Evolutionary conservation across 805 yeast genomes (phyloP).

Genomic region (Candida corydali): DNA sequence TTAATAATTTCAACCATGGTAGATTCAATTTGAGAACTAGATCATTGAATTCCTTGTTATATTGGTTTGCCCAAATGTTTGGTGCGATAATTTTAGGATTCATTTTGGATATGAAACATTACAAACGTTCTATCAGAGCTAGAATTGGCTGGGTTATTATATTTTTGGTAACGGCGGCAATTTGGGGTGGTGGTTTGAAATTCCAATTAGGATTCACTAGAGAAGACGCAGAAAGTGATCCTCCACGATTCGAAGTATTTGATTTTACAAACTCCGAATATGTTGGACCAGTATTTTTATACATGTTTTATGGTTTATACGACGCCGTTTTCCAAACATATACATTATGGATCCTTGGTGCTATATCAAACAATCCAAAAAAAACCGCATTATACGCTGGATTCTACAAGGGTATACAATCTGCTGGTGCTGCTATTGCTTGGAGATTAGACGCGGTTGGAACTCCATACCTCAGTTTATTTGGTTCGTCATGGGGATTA

Average conservation of each 20-base stretch:
- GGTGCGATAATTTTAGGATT: slow-evolving; percentile 51
- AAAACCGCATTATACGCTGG: slow-evolving; percentile 56
- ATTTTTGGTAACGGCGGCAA: slow-evolving; percentile 37
- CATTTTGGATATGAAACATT: slow-evolving; percentile 41
- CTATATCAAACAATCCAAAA: slow-evolving; percentile 54
- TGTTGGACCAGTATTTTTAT: slow-evolving; percentile 58
- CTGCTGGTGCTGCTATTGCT: slow-evolving; percentile 59
- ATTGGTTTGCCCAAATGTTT: slow-evolving; percentile 58
- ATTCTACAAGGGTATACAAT: slow-evolving; percentile 59
- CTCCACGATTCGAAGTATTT: slow-evolving; percentile 22
- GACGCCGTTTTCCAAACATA: slow-evolving; percentile 61
- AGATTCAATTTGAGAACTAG: slow-evolving; percentile 57
- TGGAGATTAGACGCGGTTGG: slow-evolving; percentile 52
- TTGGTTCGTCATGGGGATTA: slow-evolving; percentile 51
- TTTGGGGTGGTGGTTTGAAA: slow-evolving; percentile 59
- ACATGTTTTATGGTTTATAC: slow-evolving; percentile 56
- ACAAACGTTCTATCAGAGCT: slow-evolving; percentile 44
- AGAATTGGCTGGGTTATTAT: slow-evolving; percentile 40
- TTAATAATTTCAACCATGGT: slow-evolving; percentile 52
- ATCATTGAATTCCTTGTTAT: slow-evolving; percentile 56
- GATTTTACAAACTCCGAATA: slow-evolving; percentile 46
- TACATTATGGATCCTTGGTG: slow-evolving; percentile 56
- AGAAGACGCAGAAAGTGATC: slow-evolving; percentile 21
- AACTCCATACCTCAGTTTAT: slow-evolving; percentile 35
- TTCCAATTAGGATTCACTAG: slow-evolving; percentile 43